Evolutionary conservation across 164 flowering plant genomes (phyloP), one percentile per base, ranked within the genome.

Genomic region (Umbilicus rupestris): DNA sequence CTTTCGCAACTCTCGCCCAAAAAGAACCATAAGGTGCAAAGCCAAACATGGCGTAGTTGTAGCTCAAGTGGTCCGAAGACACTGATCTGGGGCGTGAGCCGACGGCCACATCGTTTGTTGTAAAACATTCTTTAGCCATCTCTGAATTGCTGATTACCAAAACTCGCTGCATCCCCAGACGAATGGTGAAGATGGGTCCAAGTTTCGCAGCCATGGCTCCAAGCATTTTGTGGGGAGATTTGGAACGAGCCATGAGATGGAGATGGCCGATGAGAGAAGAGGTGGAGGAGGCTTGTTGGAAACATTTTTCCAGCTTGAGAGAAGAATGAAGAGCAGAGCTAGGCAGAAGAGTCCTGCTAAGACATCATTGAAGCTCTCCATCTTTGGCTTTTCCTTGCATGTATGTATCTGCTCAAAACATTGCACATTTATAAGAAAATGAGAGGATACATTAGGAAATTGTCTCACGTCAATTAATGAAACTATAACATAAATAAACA

Each of bases 1-100:
- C 68, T 76, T 79, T 28, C 85, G 83, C 24, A 73, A 19, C 15
- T 80, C 74, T 1, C 82, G 75, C 84, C n/a, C 84, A 83, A 73
- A 69, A 73, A 22, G 64, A 7, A 0, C 77, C 78, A 14, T 74
- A 69, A 0, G 82, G 76, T 2, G 62, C 39, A 26, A 77, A 64
- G 15, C 71, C 82, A 28, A 83, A 72, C 65, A 69, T 72, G 58
- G 81, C 79, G 41, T 68, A 30, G 71, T 80, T 66, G 62, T 77
- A 78, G 57, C 72, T 70, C 63, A 80, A 9, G 55, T 12, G 58
- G 22, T 76, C 37, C 0, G 45, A 16, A 12, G 69, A 72, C 2
- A 62, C 9, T 3, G 62, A 0, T 12, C 37, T 68, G 10, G 84
- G 81, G 1, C 84, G 73, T n/a, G 58, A 47, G 39, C 77, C 30